phyloP scores from a whole-genome alignment of 441 rosid species.

The Erysimum cheiri region DNA sequence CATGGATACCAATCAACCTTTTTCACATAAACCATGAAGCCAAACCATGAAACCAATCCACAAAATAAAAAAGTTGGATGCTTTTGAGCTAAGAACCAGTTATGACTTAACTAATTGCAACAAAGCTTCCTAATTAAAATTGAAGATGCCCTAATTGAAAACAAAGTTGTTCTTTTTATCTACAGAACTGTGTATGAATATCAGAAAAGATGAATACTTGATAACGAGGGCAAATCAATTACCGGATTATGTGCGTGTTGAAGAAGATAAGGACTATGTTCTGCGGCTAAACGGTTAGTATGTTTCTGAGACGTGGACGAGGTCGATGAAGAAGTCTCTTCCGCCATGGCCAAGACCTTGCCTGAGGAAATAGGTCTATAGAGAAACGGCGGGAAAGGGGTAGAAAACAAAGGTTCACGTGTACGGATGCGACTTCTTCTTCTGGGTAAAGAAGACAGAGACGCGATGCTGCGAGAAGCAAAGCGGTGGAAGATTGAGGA shows the following conservation, averaged over 20 bases:
- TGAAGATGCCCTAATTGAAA: not conserved
- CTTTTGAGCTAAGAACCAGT: slow-evolving; percentile 10
- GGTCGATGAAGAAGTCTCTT: slow-evolving; percentile 48
- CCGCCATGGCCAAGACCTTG: slow-evolving; percentile 69
- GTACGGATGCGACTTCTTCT: slow-evolving; percentile 25
- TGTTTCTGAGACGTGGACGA: slow-evolving; percentile 51
- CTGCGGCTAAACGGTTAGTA: slow-evolving; percentile 83
- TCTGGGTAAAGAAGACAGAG: slow-evolving; percentile 38
- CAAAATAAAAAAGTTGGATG: slow-evolving; percentile 1
- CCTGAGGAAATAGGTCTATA: slow-evolving; percentile 51
- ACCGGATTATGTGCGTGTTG: slow-evolving; percentile 96
- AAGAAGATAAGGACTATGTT: slow-evolving; percentile 94
- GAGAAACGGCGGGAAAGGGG: slow-evolving; percentile 45
- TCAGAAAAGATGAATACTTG: slow-evolving; percentile 3
- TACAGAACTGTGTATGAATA: not conserved
- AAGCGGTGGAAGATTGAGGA: slow-evolving; percentile 39
- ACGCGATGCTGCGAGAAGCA: slow-evolving; percentile 30
- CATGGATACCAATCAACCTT: slow-evolving; percentile 98
- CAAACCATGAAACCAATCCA: slow-evolving; percentile 13
- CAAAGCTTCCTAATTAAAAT: not conserved
- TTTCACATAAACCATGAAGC: slow-evolving; percentile 27
- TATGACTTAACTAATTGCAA: slow-evolving; percentile 6
- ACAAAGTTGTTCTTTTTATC: not conserved
- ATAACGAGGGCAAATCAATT: not conserved
- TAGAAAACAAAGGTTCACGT: slow-evolving; percentile 27